Evolutionary conservation across 208 protist species (phyloP).

Genomic region (Vickermania ingenoplastis): DNA sequence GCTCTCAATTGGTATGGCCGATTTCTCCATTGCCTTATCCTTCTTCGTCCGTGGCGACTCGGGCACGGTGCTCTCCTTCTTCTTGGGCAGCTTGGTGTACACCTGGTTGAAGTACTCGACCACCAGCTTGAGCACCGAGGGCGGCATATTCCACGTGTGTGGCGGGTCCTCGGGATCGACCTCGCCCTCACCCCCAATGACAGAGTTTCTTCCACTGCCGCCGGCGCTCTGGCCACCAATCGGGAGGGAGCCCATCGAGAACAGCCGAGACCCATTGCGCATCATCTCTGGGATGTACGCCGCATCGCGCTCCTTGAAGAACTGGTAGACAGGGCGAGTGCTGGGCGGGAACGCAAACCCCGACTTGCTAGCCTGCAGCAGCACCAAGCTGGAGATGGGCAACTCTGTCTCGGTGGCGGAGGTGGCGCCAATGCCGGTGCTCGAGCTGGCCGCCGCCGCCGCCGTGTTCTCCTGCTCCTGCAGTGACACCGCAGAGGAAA

Average conservation of each 20-base stretch:
- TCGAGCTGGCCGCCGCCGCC: no score
- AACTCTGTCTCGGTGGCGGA: background rate
- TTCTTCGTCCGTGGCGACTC: conserved; percentile 48
- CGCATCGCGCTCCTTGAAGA: conserved; percentile 56
- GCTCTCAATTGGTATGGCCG: conserved; percentile 32
- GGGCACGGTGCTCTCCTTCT: conserved; percentile 40
- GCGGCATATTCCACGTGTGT: conserved; percentile 49
- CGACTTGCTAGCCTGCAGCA: conserved; percentile 35
- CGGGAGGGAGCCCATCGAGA: conserved; percentile 26
- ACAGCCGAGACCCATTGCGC: conserved; percentile 54
- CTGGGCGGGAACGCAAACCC: conserved; percentile 15
- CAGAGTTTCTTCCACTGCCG: background rate
- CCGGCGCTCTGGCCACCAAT: conserved; percentile 4
- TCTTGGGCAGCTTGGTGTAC: conserved; percentile 39
- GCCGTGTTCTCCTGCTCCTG: conserved; percentile 8
- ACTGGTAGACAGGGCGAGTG: conserved; percentile 33
- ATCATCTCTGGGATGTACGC: conserved; percentile 60
- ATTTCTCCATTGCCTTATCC: conserved; percentile 55
- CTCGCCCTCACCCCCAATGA: background rate
- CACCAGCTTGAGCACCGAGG: conserved; percentile 36
- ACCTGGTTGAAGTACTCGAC: conserved; percentile 58
- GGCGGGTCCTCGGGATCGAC: conserved; percentile 20
- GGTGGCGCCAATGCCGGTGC: background rate
- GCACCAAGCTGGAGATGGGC: conserved; percentile 12
- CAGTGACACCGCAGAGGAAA: conserved; percentile 31